Percentiles rank a stretch among this genome's conserved stretches.
phyloP scores from a whole-genome alignment of 495 filamentous ascomycete species.

The Filosporella fistucella region DNA sequence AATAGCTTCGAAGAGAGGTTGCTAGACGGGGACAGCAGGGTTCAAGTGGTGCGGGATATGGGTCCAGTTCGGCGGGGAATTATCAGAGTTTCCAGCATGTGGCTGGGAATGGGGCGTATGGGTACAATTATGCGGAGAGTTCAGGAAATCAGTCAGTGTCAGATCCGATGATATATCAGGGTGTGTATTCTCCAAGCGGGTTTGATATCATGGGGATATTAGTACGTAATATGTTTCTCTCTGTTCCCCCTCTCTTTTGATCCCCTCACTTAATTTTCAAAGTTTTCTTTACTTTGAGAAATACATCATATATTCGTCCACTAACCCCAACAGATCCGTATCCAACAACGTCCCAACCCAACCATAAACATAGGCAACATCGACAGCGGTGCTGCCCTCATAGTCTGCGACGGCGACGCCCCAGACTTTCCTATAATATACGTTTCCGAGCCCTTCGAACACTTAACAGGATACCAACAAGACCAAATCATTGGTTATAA shows the following conservation, averaged over 20 bases:
- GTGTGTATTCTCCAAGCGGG: slow-evolving; percentile 39
- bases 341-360: slow-evolving; percentile 37
- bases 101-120: too few species aligned
- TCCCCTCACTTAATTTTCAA: background rate
- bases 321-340: slow-evolving; percentile 33
- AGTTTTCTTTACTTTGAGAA: background rate
- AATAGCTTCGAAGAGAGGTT: too few species aligned
- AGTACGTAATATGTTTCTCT: slow-evolving; percentile 21
- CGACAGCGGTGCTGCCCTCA: slow-evolving; percentile 39
- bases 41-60: too few species aligned
- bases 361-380: slow-evolving; percentile 38
- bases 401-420: slow-evolving; percentile 40
- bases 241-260: background rate
- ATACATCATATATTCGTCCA: background rate
- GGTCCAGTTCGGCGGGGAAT: too few species aligned
- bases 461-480: slow-evolving; percentile 39
- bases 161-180: slow-evolving; percentile 40
- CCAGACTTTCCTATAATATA: slow-evolving; percentile 45
- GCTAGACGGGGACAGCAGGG: too few species aligned
- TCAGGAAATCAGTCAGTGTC: too few species aligned
- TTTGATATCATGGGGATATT: slow-evolving; percentile 45
- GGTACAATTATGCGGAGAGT: too few species aligned
- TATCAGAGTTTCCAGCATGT: too few species aligned
- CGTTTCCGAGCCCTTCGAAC: slow-evolving; percentile 36
- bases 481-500: slow-evolving; percentile 40